phyloP scores from a whole-genome alignment of 805 yeast genomes.

The Citeromyces matritensis region DNA sequence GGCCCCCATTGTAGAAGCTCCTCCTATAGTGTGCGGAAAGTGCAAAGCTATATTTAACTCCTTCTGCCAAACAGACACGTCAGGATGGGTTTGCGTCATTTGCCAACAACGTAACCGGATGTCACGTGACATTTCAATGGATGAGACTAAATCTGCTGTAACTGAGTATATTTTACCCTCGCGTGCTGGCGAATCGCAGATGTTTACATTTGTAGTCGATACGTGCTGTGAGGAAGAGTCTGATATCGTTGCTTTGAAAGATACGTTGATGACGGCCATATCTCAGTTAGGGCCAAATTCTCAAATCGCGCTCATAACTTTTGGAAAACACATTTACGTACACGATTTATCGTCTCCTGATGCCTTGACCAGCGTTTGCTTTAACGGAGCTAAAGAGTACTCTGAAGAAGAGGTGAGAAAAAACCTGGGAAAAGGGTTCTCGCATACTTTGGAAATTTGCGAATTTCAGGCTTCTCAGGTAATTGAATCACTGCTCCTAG shows the following conservation, averaged over 20 bases:
- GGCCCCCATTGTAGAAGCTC: constrained; percentile 18
- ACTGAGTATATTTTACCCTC: constrained; percentile 29
- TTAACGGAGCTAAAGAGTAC: constrained; percentile 38
- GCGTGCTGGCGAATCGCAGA: constrained; percentile 20
- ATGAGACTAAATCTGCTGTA: constrained; percentile 17
- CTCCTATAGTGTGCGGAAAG: constrained; percentile 32
- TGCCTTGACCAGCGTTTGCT: constrained; percentile 20
- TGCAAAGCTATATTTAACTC: constrained; percentile 45
- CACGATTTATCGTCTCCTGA: constrained; percentile 31
- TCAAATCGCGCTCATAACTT: constrained; percentile 40
- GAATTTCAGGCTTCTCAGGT: constrained; percentile 35
- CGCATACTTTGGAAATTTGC: constrained; percentile 29
- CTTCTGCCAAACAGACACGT: constrained; percentile 20
- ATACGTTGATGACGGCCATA: constrained; percentile 27
- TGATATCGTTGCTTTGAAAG: constrained; percentile 34
- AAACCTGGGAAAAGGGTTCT: constrained; percentile 19
- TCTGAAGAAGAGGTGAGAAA: constrained; percentile 8
- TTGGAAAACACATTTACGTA: constrained; percentile 43
- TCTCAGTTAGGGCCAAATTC: constrained; percentile 33
- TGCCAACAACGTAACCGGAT: constrained; percentile 21
- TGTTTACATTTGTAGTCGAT: constrained; percentile 42
- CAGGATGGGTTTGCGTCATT: constrained; percentile 40
- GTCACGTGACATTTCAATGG: constrained; percentile 22
- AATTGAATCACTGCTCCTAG: constrained; percentile 30
- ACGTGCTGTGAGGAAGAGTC: constrained; percentile 32